Conservation (phyloP, 2,329 filamentous ascomycete genomes). For the Blastomyces gilchristii region DNA sequence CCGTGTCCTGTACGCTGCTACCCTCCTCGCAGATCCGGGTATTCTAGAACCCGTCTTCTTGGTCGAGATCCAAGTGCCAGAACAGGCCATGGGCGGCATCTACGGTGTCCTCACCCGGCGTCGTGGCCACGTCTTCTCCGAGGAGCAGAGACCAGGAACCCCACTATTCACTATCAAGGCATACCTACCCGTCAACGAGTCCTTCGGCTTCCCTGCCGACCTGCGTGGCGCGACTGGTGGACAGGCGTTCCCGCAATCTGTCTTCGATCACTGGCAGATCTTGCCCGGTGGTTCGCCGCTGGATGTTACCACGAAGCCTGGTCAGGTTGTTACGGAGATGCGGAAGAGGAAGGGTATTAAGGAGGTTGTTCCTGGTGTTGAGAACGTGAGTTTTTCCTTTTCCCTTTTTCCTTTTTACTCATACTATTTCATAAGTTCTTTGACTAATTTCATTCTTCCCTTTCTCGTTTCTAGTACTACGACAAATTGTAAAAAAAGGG, state of each 20-base stretch:
- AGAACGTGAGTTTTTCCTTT: slow-evolving; percentile 64
- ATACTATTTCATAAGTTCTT: neutral
- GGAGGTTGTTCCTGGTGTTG: slow-evolving; percentile 81
- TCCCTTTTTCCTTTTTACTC: neutral
- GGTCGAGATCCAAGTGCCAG: slow-evolving; percentile 97
- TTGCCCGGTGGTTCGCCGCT: slow-evolving; percentile 88
- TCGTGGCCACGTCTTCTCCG: slow-evolving; percentile 97
- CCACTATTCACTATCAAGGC: slow-evolving; percentile 99
- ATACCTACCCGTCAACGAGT: slow-evolving; percentile 92
- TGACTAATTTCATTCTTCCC: slow-evolving; percentile 28
- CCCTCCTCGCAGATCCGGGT: slow-evolving; percentile 81
- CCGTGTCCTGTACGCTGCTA: slow-evolving; percentile 90
- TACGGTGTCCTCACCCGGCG: slow-evolving; percentile 96
- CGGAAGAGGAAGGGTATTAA: slow-evolving; percentile 99
- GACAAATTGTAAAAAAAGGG: slow-evolving; percentile 76
- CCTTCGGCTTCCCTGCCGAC: slow-evolving; percentile 97
- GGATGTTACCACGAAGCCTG: slow-evolving; percentile 71
- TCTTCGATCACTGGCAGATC: slow-evolving; percentile 98
- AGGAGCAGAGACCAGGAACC: slow-evolving; percentile 96
- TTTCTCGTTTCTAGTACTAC: slow-evolving; percentile 61
- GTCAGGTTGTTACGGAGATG: slow-evolving; percentile 74
- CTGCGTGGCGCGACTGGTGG: slow-evolving; percentile 86
- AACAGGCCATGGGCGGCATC: slow-evolving; percentile 98
- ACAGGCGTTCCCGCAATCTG: slow-evolving; percentile 97
- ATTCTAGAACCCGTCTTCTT: slow-evolving; percentile 97